Conservation (phyloP, 352 stramenopile genomes). For the Globisporangium yorkense region DNA sequence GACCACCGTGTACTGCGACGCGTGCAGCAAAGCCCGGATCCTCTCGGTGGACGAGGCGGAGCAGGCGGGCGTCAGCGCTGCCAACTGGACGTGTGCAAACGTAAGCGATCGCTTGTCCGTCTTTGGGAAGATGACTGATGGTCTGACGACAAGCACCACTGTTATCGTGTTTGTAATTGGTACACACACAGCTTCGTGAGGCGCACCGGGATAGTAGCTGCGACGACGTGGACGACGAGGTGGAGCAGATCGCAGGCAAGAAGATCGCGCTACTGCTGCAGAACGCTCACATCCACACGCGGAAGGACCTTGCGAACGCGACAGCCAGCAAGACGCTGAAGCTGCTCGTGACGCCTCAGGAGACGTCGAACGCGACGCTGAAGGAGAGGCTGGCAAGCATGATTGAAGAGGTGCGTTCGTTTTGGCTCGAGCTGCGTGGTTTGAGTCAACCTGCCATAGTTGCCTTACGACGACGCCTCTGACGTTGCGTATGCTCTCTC, state of each 20-base stretch:
- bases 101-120: conserved; percentile 4
- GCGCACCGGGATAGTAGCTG: conserved; percentile 35
- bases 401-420: conserved; percentile 46
- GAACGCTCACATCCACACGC: conserved; percentile 41
- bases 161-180: not conserved
- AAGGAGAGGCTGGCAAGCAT: conserved; percentile 42
- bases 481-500: too few species aligned
- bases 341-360: conserved; percentile 26
- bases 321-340: conserved; percentile 20
- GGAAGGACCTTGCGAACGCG: conserved; percentile 53
- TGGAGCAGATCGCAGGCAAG: conserved; percentile 49
- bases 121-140: too few species aligned
- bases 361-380: conserved; percentile 30
- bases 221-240: conserved; percentile 64
- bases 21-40: conserved; percentile 76
- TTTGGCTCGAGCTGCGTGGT: not conserved
- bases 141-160: too few species aligned
- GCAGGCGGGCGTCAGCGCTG: conserved; percentile 18
- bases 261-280: conserved; percentile 39
- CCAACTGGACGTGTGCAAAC: conserved; percentile 55
- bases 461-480: too few species aligned
- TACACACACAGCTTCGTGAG: conserved; percentile 14
- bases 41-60: conserved; percentile 40
- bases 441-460: too few species aligned
- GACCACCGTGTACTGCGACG: conserved; percentile 75